Conservation (phyloP, 2,329 filamentous ascomycete genomes). For the Beauveria bassiana region DNA sequence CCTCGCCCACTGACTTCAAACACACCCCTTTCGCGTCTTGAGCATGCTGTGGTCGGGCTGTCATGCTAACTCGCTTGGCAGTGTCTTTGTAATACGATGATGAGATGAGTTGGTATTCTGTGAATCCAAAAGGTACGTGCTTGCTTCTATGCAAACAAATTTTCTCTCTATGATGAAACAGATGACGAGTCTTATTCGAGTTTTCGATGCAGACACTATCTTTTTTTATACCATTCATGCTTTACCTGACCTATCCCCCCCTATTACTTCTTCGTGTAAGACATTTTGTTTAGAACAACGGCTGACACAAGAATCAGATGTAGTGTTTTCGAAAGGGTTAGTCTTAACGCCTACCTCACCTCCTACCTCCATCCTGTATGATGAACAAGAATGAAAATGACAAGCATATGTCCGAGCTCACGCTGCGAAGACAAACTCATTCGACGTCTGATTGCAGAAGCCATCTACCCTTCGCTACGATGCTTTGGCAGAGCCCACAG, state of each 20-base stretch:
- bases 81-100: neutral
- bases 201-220: slow-evolving; percentile 62
- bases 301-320: slow-evolving; percentile 14
- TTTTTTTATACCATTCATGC: slow-evolving; percentile 67
- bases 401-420: slow-evolving; percentile 97
- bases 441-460: slow-evolving; percentile 13
- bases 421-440: slow-evolving; percentile 37
- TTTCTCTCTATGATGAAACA: slow-evolving; percentile 35
- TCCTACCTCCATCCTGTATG: slow-evolving; percentile 38
- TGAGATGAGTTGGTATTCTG: neutral
- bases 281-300: slow-evolving; percentile 16
- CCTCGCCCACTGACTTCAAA: slow-evolving; percentile 82
- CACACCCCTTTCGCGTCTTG: neutral
- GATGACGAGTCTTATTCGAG: slow-evolving; percentile 76
- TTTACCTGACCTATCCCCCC: slow-evolving; percentile 33
- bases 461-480: neutral
- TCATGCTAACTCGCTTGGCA: neutral
- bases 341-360: slow-evolving; percentile 10
- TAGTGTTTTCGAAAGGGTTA: slow-evolving; percentile 14
- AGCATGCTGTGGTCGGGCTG: neutral
- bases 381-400: slow-evolving; percentile 80
- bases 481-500: neutral
- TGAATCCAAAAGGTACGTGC: neutral
- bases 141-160: slow-evolving; percentile 11
- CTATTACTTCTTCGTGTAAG: slow-evolving; percentile 11